Evolutionary conservation across 345 rosid species (phyloP).

Genomic region (Camelina sativa): DNA sequence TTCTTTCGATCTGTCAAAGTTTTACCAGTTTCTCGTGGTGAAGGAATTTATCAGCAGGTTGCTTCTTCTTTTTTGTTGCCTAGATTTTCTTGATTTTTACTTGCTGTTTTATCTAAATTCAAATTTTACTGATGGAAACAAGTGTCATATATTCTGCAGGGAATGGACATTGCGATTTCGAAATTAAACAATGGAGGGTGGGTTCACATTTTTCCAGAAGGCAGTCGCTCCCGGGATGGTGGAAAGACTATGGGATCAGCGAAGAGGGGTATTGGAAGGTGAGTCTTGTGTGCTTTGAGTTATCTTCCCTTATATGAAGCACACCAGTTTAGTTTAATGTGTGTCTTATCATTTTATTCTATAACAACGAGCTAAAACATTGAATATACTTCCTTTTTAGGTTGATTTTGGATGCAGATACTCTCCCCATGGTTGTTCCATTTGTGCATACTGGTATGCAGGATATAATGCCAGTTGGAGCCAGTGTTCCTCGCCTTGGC

Average conservation of each 20-base stretch:
- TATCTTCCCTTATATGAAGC: neutral
- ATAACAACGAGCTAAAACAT: neutral
- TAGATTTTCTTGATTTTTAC: neutral
- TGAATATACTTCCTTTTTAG: slow-evolving; percentile 45
- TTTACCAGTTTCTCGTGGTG: slow-evolving; percentile 90
- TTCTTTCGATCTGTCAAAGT: slow-evolving; percentile 90
- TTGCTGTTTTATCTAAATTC: neutral
- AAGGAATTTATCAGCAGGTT: slow-evolving; percentile 96
- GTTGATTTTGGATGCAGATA: slow-evolving; percentile 86
- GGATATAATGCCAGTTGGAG: slow-evolving; percentile 93
- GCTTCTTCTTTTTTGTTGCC: too few species aligned
- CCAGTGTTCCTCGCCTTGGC: slow-evolving; percentile 87
- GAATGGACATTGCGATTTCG: slow-evolving; percentile 95
- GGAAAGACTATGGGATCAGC: slow-evolving; percentile 82
- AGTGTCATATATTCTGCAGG: slow-evolving; percentile 48
- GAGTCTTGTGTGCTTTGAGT: slow-evolving; percentile 27
- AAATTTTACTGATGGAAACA: neutral
- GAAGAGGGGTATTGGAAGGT: slow-evolving; percentile 98
- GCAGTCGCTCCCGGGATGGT: slow-evolving; percentile 93
- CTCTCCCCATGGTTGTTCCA: slow-evolving; percentile 80
- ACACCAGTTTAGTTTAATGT: neutral
- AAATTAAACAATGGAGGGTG: slow-evolving; percentile 90
- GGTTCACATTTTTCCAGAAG: slow-evolving; percentile 99
- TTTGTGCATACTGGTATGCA: slow-evolving; percentile 98
- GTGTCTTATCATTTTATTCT: neutral